Evolutionary conservation across 2,329 filamentous ascomycete genomes (phyloP), one percentile per base, ranked within the genome.

Genomic region (Rutstroemia sp.): DNA sequence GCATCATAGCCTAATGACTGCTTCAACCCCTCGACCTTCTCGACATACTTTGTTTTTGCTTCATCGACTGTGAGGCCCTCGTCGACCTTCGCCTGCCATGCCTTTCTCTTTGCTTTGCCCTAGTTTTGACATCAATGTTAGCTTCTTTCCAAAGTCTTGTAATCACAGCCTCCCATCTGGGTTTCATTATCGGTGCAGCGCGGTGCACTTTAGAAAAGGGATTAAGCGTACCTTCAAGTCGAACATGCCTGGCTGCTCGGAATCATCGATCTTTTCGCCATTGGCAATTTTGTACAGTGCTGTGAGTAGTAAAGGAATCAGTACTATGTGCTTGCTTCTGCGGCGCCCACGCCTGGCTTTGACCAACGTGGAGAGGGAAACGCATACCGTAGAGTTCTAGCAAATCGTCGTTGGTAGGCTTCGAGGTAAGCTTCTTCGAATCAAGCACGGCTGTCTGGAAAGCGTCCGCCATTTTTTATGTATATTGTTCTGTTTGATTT

Each of bases 31-130:
- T 90, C 83, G 62, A 94, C 83, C 60, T 86, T 75, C 64, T 78
- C 76, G 66, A 95, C 80, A 74, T 96, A 96, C 69, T 80, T 76
- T 70, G 82, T 78, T 80, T 95, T 87, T 19, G 91, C 91, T 62
- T 84, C 72, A 61, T 86, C 79, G 60, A 80, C 68, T 59, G 63
- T 81, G 63, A 83, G 70, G 51, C 79, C 81, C 58, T 84, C 78
- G 60, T 91, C 81, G 67, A 82, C 80, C 60, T 84, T 67, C 69
- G 84, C 79, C 73, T 89, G 75, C 90, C 90, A 96, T 54, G 86
- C 83, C 66, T 78, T 80, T 75, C 85, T 82, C 80, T 95, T 95
- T 67, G 83, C 83, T 76, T 94, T 95, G 74, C 77, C 83, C 88
- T 69, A 48, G 52, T 14, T 14, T 2, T 19, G 12, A 8, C 1